Conservation (phyloP, 108 stramenopile genomes). For the Skeletonema potamos region DNA sequence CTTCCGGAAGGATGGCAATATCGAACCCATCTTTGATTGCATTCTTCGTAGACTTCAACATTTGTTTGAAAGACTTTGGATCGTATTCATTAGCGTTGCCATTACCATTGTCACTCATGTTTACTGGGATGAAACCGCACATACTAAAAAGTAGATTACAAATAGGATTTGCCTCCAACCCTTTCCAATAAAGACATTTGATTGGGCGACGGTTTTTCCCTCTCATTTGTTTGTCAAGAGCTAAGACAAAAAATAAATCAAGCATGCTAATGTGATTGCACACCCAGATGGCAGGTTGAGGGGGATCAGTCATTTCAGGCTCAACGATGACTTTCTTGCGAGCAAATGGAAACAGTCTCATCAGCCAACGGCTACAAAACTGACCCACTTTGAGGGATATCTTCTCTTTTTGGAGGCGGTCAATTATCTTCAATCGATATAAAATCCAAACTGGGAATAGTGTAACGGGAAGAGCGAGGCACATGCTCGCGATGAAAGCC, state of each 20-base stretch:
- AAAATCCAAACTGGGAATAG: conserved; percentile 66
- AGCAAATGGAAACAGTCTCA: conserved; percentile 83
- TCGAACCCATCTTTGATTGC: conserved; percentile 87
- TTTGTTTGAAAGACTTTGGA: conserved; percentile 63
- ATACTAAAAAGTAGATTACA: conserved; percentile 69
- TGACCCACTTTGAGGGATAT: conserved; percentile 57
- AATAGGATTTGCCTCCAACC: conserved; percentile 79
- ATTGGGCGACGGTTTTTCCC: conserved; percentile 79
- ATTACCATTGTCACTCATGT: conserved; percentile 83
- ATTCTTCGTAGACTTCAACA: conserved; percentile 69
- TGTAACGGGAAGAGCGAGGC: conserved; percentile 74
- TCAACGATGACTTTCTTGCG: conserved; percentile 41
- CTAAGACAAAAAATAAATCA: conserved; percentile 84
- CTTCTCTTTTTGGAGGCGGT: conserved; percentile 48
- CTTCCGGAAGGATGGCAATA: conserved; percentile 86
- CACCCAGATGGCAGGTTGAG: conserved; percentile 80
- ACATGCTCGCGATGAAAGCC: conserved; percentile 72
- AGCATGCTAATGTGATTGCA: conserved; percentile 82
- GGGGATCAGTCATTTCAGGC: conserved; percentile 45
- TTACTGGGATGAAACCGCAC: conserved; percentile 87
- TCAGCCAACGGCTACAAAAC: conserved; percentile 80
- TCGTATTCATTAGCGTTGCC: conserved; percentile 84
- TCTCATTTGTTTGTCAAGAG: conserved; percentile 63
- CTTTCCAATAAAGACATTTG: conserved; percentile 89
- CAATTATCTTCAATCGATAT: conserved; percentile 44